Base-by-base conservation (phyloP, 169 alveolate genomes). In the Cyclospora cayetanensis region DNA sequence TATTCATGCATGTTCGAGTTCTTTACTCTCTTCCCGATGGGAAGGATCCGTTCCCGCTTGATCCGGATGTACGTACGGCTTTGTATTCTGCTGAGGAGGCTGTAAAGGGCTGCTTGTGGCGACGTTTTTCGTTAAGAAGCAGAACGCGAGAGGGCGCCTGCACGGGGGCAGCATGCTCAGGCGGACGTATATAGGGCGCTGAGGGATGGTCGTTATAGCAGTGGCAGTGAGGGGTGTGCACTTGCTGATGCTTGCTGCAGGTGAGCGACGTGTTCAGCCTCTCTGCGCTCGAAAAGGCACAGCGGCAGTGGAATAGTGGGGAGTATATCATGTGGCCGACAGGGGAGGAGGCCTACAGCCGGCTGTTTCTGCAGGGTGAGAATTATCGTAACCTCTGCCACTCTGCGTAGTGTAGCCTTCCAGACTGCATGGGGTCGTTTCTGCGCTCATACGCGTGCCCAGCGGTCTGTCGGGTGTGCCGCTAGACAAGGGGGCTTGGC, bases 1-100 rank as follows among this genome's bases (percentile, higher is more conserved):
- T 97, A 60, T 97, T 97, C 95, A 97, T 97, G 98, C 96, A 96
- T 55, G 98, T 97, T 9, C 93, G 98, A 22, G 97, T 97, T 60
- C 42, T 93, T 53, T 96, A 96, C 94, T 94, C 97, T 3, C 92
- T 96, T 37, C 96, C 95, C 29, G 97, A 96, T 80, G 97, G 98
- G 5, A 95, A 95, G 31, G 97, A 96, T 53, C 97, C 98, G 41
- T 96, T 96, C 94, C 97, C 97, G 12, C 70, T 82, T 4, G 91
- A 77, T 53, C 82, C 91, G 15, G 92, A 87, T 31, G 92, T 87
- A 68, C 27, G 92, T 7, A n/a, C n/a, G n/a, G n/a, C n/a, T n/a
- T n/a, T n/a, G n/a, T n/a, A n/a, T n/a, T n/a, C n/a, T n/a, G n/a
- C n/a, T n/a, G n/a, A n/a, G n/a, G n/a, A n/a, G n/a, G n/a, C n/a